Percentiles rank a stretch among this genome's conserved stretches.
These are phyloP conservation scores for Dictyophora rubrovolvata DNA, from an alignment of 768 basidiomycete genomes.

Conservation along the genomic window DNA sequence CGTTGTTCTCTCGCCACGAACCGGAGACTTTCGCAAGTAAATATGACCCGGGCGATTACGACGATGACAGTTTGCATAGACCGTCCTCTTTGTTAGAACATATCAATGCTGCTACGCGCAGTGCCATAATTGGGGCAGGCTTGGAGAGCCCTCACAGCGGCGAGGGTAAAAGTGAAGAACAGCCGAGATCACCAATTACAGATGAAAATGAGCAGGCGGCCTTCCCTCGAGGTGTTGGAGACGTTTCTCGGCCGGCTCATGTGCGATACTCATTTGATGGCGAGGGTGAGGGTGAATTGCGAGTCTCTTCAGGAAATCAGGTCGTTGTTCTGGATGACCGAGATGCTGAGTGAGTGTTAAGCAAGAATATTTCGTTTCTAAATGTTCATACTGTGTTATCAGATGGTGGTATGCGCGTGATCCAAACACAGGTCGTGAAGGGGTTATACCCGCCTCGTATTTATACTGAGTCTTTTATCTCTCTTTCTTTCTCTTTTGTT, in stretches of 20 bases:
- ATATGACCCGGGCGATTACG: slow-evolving; percentile 52
- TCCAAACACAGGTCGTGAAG: slow-evolving; percentile 67
- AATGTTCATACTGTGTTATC: slow-evolving; percentile 9
- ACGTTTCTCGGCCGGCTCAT: slow-evolving; percentile 57
- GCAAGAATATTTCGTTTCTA: neutral
- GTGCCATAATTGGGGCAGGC: slow-evolving; percentile 58
- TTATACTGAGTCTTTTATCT: slow-evolving; percentile 54
- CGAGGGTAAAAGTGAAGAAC: slow-evolving; percentile 49
- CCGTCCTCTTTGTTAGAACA: slow-evolving; percentile 85
- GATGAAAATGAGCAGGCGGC: slow-evolving; percentile 61
- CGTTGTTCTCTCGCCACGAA: slow-evolving; percentile 73
- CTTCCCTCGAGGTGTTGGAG: slow-evolving; percentile 58
- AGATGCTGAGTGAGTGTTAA: slow-evolving; percentile 58
- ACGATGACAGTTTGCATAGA: slow-evolving; percentile 64
- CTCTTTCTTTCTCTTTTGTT: too few relatives aligned
- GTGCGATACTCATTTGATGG: slow-evolving; percentile 81
- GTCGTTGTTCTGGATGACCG: slow-evolving; percentile 71
- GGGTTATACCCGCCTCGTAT: slow-evolving; percentile 88
- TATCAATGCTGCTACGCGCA: slow-evolving; percentile 82
- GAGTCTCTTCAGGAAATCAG: slow-evolving; percentile 56
- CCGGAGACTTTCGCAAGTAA: slow-evolving; percentile 47
- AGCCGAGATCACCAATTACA: neutral
- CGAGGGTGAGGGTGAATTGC: slow-evolving; percentile 66
- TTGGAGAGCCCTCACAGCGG: slow-evolving; percentile 25
- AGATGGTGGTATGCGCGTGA: slow-evolving; percentile 96